phyloP scores from a whole-genome alignment of 2,329 filamentous ascomycete species.

The Epichloe scottii region DNA sequence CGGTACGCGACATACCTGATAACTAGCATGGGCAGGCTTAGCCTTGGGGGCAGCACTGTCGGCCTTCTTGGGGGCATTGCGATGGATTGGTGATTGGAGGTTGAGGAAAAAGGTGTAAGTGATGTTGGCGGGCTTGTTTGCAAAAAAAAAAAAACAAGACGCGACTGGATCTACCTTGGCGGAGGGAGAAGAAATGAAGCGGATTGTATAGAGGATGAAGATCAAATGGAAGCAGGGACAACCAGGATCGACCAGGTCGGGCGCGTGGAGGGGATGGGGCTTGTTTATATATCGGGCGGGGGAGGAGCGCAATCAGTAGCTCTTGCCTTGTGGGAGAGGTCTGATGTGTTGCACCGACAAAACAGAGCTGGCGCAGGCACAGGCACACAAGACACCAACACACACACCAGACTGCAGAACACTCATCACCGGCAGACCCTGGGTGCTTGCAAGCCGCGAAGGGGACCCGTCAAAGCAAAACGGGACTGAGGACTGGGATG shows the following conservation, averaged over 20 bases:
- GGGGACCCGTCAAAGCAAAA: background rate
- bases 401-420: background rate
- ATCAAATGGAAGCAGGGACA: conserved; percentile 19
- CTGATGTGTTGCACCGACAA: conserved; percentile 2
- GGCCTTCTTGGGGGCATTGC: conserved; percentile 49
- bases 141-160: conserved; percentile 7
- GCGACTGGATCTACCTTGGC: conserved; percentile 15
- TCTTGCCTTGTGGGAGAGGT: conserved; percentile 6
- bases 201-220: conserved; percentile 15
- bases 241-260: conserved; percentile 28
- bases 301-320: conserved; percentile 43
- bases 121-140: background rate
- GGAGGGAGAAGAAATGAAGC: conserved; percentile 8
- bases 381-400: background rate
- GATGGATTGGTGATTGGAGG: conserved; percentile 17
- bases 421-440: background rate
- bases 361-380: background rate
- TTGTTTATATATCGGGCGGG: conserved; percentile 51
- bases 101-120: conserved; percentile 5
- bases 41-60: conserved; percentile 30
- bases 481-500: background rate
- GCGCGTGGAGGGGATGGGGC: conserved; percentile 38
- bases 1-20: conserved; percentile 37
- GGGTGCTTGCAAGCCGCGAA: background rate
- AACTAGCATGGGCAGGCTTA: conserved; percentile 42